Evolutionary conservation across 2,329 filamentous ascomycete genomes (phyloP).

Genomic region (Ophiostoma sp.): DNA sequence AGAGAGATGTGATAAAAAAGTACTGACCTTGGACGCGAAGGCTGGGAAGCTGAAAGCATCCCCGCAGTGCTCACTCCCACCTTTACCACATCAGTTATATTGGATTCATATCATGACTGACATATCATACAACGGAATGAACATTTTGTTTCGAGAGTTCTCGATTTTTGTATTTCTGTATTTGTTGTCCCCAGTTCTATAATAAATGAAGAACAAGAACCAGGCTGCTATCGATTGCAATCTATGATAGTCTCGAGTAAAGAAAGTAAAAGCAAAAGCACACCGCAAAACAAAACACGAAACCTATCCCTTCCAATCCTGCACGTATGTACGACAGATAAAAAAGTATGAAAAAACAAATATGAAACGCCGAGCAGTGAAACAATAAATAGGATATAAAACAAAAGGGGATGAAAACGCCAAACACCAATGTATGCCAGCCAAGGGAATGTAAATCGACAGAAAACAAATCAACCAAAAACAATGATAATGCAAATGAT

Average conservation of each 20-base stretch:
- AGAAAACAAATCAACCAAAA: conserved; percentile 14
- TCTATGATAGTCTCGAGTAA: conserved; percentile 7
- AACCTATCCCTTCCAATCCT: background rate
- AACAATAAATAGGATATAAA: background rate
- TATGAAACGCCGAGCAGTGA: background rate
- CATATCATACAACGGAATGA: background rate
- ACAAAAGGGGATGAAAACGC: background rate
- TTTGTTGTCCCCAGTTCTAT: background rate
- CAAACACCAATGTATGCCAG: conserved; percentile 3
- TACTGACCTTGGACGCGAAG: too few species aligned
- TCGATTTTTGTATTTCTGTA: background rate
- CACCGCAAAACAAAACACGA: background rate
- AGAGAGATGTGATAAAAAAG: too few species aligned
- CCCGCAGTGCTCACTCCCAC: background rate
- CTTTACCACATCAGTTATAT: background rate
- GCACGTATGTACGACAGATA: background rate
- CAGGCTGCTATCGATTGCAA: conserved; percentile 7
- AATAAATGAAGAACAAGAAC: too few species aligned
- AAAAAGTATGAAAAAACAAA: background rate
- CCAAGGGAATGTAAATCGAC: background rate
- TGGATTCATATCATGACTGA: background rate
- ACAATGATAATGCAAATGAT: background rate
- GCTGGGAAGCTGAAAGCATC: background rate
- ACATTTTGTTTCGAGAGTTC: background rate
- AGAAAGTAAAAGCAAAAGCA: background rate